A percentile compares a stretch with the other conserved stretches of the same genome.
Evolutionary conservation across 352 stramenopile genomes (phyloP).

Genomic region (Pythium utonaiense): DNA sequence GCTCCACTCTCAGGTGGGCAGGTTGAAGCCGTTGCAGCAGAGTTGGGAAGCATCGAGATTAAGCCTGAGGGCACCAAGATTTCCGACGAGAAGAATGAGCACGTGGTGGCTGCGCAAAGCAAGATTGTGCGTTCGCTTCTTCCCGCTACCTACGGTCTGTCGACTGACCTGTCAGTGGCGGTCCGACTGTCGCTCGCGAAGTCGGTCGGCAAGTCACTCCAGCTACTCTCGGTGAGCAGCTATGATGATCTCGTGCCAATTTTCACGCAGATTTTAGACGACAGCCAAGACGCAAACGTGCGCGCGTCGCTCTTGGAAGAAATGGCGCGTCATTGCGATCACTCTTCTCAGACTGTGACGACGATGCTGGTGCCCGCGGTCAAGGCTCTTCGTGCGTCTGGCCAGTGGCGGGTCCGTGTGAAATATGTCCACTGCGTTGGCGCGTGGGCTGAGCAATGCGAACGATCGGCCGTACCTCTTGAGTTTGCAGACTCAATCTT

Average conservation of each 20-base stretch:
- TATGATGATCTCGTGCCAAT: constrained; percentile 84
- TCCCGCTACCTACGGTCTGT: constrained; percentile 71
- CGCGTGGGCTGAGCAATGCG: constrained; percentile 68
- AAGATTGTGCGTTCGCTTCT: constrained; percentile 83
- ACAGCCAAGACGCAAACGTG: constrained; percentile 76
- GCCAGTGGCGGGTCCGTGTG: constrained; percentile 79
- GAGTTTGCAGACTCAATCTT: constrained; percentile 76
- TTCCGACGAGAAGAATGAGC: constrained; percentile 27
- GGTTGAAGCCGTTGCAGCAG: constrained; percentile 25
- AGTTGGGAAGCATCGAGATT: constrained; percentile 28
- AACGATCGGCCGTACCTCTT: constrained; percentile 47
- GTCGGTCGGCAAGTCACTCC: constrained; percentile 69
- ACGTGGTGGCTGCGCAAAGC: constrained; percentile 52
- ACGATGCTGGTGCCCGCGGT: constrained; percentile 72
- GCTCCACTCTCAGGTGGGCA: neutral
- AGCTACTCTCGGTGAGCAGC: constrained; percentile 58
- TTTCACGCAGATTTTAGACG: constrained; percentile 77
- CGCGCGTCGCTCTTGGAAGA: constrained; percentile 80
- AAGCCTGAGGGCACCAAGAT: constrained; percentile 9
- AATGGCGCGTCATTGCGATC: constrained; percentile 75
- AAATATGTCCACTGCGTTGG: constrained; percentile 85
- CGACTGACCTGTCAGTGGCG: constrained; percentile 72
- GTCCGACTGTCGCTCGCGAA: constrained; percentile 72
- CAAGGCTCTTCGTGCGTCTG: constrained; percentile 57
- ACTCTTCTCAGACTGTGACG: constrained; percentile 54